Base-by-base conservation (phyloP, 192 early-diverging fungal species). In the Obelidium mucronatum region DNA sequence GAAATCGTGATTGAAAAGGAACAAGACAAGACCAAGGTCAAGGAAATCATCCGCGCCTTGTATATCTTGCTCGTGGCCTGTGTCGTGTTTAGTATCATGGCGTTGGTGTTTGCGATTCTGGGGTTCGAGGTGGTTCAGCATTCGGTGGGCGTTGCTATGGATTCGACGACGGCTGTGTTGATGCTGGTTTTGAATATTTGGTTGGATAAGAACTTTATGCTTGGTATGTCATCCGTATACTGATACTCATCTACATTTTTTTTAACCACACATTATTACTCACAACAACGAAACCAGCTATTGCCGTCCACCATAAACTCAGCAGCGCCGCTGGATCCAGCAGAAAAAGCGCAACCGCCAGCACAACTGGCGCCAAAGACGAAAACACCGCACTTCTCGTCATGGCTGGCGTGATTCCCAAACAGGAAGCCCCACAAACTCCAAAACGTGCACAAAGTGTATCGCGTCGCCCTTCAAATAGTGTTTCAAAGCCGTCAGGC, bases 131-230 rank as follows among this genome's bases (percentile, higher is more conserved):
- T 65, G 5, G 22, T 65, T 13, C 31, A 65, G 3, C 62, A 65
- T 34, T 22, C 34, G 17, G 34, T 37, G 2, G 62, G 33, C 0
- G 62, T 65, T 1, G 30, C 62, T 15, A 31, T 65, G 34, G 62
- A 65, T 11, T 65, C 62, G 19, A 40, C 37, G 34, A 39, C 62
- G 17, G 37, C 28, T 11, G 62, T 26, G 15, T 33, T 65, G 31
- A 37, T 65, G 62, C 37, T 65, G 11, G 34, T 39, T 6, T 19
- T 40, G 26, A 65, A 65, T 39, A 65, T 65, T 11, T 65, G 62
- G 62, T 34, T 65, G 19, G 62, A 65, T 39, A 65, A 37, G 15
- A 28, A 65, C 37, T 65, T 65, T 39, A 44, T 44, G 42, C 42
- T 44, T 44, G 42, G 42, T 17, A 44, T 11, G 42, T 44, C 5